phyloP scores from a whole-genome alignment of 2,329 filamentous ascomycete genomes.

The Dactylellina leptospora region DNA sequence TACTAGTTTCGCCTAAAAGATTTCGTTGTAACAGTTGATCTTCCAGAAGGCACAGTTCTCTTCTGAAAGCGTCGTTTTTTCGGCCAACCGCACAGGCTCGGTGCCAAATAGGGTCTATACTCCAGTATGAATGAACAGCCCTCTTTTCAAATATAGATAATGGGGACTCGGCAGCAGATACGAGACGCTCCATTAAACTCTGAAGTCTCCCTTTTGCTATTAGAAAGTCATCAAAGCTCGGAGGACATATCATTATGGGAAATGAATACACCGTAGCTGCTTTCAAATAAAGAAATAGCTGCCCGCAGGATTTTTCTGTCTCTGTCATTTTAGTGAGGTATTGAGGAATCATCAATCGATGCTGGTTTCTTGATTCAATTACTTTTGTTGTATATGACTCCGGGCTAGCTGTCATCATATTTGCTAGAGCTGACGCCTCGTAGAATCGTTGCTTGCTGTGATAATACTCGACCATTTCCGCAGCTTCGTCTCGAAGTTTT shows the following conservation, averaged over 20 bases:
- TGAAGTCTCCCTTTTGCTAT: not conserved
- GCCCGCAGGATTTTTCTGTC: constrained; percentile 10
- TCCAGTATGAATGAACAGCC: not conserved
- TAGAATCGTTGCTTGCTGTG: constrained; percentile 1
- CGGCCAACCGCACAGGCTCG: not conserved
- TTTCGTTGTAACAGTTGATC: no score
- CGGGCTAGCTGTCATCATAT: not conserved
- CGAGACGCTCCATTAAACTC: not conserved
- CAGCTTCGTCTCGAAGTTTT: not conserved
- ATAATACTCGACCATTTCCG: not conserved
- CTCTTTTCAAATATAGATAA: not conserved
- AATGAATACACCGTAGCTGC: constrained; percentile 1
- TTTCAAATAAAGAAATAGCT: constrained; percentile 14
- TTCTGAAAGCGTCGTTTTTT: not conserved
- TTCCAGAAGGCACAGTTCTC: not conserved
- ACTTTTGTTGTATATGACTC: constrained; percentile 14
- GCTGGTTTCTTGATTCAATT: not conserved
- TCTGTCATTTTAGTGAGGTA: not conserved
- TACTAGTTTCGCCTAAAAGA: not conserved
- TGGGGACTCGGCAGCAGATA: not conserved
- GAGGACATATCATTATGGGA: not conserved
- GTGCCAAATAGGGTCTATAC: constrained; percentile 2
- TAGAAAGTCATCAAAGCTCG: not conserved
- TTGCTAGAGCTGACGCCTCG: not conserved
- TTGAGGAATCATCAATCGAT: not conserved